Evolutionary conservation across 805 yeast species (phyloP).

Genomic region (Schizosaccharomyces octosporus): DNA sequence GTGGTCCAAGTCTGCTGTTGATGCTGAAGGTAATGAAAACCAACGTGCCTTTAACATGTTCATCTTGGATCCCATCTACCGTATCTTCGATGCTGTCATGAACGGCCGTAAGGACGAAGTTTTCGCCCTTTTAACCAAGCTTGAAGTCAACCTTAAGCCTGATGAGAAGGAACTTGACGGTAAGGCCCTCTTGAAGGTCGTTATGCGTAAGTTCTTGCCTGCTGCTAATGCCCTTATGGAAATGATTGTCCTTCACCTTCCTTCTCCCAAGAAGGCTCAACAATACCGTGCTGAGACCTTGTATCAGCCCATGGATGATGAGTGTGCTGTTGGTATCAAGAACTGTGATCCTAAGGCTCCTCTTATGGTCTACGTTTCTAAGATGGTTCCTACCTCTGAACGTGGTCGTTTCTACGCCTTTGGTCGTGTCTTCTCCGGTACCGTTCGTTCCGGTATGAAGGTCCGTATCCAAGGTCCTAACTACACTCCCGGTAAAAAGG

Average conservation of each 20-base stretch:
- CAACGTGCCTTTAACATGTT: slow-evolving; percentile 99
- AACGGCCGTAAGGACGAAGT: slow-evolving; percentile 97
- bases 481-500: slow-evolving; percentile 96
- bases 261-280: slow-evolving; percentile 99
- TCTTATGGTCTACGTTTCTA: slow-evolving; percentile 95
- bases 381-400: slow-evolving; percentile 99
- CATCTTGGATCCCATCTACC: slow-evolving; percentile 95
- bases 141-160: slow-evolving; percentile 78
- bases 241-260: slow-evolving; percentile 95
- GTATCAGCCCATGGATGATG: slow-evolving; percentile 84
- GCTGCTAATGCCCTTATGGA: slow-evolving; percentile 98
- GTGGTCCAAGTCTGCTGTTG: slow-evolving; percentile 79
- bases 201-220: slow-evolving; percentile 98
- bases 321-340: slow-evolving; percentile 73
- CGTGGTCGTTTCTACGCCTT: slow-evolving; percentile 99
- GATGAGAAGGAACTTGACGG: slow-evolving; percentile 97
- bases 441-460: slow-evolving; percentile 95
- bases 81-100: slow-evolving; percentile 90
- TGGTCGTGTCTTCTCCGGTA: slow-evolving; percentile 99
- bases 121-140: slow-evolving; percentile 72
- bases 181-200: slow-evolving; percentile 92
- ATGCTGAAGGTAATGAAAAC: slow-evolving; percentile 80
- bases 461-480: slow-evolving; percentile 99
- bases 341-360: slow-evolving; percentile 97
- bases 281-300: slow-evolving; percentile 95